Base-by-base conservation (phyloP, 1,284 basidiomycete species). In the Lentinula novae-zelandiae region DNA sequence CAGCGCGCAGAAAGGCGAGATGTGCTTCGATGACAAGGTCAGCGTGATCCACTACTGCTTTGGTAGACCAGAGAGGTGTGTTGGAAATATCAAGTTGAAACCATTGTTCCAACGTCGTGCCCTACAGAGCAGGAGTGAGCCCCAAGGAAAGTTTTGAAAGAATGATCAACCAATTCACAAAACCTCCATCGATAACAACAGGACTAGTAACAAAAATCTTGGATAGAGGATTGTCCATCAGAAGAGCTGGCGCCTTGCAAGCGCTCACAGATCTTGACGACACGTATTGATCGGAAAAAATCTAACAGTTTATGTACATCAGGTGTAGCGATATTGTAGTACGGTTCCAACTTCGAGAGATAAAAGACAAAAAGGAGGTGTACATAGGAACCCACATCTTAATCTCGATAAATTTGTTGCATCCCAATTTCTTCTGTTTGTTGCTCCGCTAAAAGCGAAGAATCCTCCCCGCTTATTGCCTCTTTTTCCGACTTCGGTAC, bases 41-140 rank as follows among this genome's bases (percentile, higher is more conserved):
- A 0, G 85, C 83, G 48, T 85, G 76, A 31, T 82, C 76, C 15
- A 76, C 70, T 17, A 86, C 71, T 3, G 85, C 78, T 60, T 82
- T 80, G 0, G 85, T 81, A 10, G 89, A 91, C 90, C 90, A 92
- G 40, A 92, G 72, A 1, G 84, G 77, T 0, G 80, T 78, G 44
- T 81, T 72, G 0, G 83, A 79, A 46, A 87, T 82, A 66, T 84
- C 76, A 44, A 78, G 64, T 52, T 78, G 70, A 62, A 85, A 80
- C 8, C 80, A 68, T 42, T 82, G 79, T 69, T 92, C 87, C 15
- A 92, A 77, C 0, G 83, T 86, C 4, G 87, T 87, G 40, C 90
- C 86, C 64, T 65, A 48, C 44, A 17, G 17, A 27, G 44, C 9
- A 22, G 22, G 15, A 6, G 10, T 40, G 7, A 49, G 17, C 9